Percentiles rank a stretch among this genome's conserved stretches.
phyloP scores from a whole-genome alignment of 148 eudicot species.

The Dianthus caryophyllus region DNA sequence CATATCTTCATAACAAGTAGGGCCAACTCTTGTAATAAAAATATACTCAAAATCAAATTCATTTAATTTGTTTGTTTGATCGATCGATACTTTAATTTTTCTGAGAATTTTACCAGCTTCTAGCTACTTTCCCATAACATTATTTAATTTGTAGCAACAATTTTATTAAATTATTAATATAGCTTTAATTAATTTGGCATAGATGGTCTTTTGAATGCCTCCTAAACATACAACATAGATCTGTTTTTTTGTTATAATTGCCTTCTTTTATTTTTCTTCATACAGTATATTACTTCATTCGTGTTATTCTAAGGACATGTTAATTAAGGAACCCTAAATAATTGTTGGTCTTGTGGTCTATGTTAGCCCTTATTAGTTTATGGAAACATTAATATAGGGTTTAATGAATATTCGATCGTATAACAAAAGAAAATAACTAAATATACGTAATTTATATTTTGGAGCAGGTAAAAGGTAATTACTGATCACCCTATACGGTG shows the following conservation, averaged over 20 bases:
- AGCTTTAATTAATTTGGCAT: no score
- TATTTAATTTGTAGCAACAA: not conserved
- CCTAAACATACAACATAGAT: conserved; percentile 28
- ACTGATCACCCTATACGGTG: no score
- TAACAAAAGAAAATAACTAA: no score
- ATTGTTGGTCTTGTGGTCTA: conserved; percentile 10
- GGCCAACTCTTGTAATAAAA: conserved; percentile 5
- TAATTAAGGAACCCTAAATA: not conserved
- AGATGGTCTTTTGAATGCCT: conserved; percentile 25
- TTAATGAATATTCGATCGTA: no score
- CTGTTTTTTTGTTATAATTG: conserved; percentile 23
- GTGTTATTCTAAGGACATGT: no score
- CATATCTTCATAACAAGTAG: conserved; percentile 2
- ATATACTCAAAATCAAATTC: conserved; percentile 2
- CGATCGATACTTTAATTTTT: no score
- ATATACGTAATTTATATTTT: no score
- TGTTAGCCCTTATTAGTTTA: not conserved
- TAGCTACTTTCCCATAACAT: conserved; percentile 24
- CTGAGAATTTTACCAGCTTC: conserved; percentile 16
- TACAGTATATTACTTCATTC: no score
- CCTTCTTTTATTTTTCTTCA: conserved; percentile 1
- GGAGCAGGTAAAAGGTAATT: no score
- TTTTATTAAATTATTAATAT: no score
- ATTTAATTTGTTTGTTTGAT: not conserved
- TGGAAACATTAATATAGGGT: no score